A percentile compares a stretch with the other conserved stretches of the same genome.
These are phyloP conservation scores for Fusarium albosuccineum DNA, from an alignment of 2,329 filamentous ascomycete genomes.

Conservation along the genomic window DNA sequence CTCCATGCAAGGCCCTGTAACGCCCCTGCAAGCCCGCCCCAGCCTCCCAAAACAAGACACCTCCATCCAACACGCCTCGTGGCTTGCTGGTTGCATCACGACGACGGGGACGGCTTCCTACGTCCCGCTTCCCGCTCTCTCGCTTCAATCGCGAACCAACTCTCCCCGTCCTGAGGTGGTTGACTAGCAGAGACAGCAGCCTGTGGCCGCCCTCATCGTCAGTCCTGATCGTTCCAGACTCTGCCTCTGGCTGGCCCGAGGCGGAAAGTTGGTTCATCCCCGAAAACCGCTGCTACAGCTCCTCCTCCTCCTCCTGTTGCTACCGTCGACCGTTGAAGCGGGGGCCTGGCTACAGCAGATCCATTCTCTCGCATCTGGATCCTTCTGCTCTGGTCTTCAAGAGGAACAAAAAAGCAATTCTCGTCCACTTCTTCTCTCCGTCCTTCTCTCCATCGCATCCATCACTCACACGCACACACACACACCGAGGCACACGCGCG, in stretches of 20 bases:
- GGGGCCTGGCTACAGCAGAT: slow-evolving; percentile 15
- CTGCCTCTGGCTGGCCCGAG: background rate
- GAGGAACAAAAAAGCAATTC: slow-evolving; percentile 31
- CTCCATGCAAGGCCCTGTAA: slow-evolving; percentile 10
- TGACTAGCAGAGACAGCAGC: too few relatives aligned
- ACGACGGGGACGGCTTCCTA: slow-evolving; percentile 21
- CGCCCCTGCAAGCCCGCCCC: slow-evolving; percentile 19
- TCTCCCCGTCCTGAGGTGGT: background rate
- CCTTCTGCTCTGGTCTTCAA: slow-evolving; percentile 12
- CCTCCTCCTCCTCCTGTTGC: too few relatives aligned
- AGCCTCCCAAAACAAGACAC: slow-evolving; percentile 18
- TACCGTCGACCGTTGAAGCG: slow-evolving; percentile 34
- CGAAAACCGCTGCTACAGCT: slow-evolving; percentile 9
- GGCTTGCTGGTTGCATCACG: slow-evolving; percentile 14
- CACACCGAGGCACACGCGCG: background rate
- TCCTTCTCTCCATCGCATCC: slow-evolving; percentile 5
- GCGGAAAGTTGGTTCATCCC: slow-evolving; percentile 2
- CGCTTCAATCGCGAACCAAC: slow-evolving; percentile 23
- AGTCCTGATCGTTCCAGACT: too few relatives aligned
- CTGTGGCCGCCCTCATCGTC: too few relatives aligned
- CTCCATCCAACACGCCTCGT: slow-evolving; percentile 10
- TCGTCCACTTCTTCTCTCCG: background rate
- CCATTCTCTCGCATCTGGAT: slow-evolving; percentile 30
- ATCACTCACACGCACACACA: slow-evolving; percentile 12
- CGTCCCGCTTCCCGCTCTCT: slow-evolving; percentile 24